Conservation (phyloP, 768 basidiomycete species). For the Kockovaella imperatae region DNA sequence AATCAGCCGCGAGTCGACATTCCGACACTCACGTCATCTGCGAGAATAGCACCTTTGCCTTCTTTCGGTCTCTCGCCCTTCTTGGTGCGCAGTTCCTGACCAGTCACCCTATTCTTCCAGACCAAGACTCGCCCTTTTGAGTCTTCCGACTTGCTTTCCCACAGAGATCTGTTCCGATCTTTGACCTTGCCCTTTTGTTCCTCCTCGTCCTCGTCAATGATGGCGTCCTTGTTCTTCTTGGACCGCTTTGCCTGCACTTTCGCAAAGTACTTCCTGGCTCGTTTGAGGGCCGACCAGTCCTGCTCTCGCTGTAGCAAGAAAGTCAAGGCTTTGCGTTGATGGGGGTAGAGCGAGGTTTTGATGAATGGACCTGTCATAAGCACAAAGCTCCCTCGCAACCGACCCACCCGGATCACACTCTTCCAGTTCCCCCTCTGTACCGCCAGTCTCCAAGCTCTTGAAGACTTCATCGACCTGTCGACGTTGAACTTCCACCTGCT, state of each 20-base stretch:
- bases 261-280: slow-evolving; percentile 30
- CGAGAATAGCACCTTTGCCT: slow-evolving; percentile 80
- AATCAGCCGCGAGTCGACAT: neutral
- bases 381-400: slow-evolving; percentile 10
- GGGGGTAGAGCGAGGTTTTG: slow-evolving; percentile 82
- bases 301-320: slow-evolving; percentile 81
- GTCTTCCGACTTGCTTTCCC: slow-evolving; percentile 48
- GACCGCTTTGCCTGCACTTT: slow-evolving; percentile 19
- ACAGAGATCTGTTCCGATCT: slow-evolving; percentile 38
- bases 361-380: slow-evolving; percentile 48
- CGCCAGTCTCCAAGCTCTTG: slow-evolving; percentile 75
- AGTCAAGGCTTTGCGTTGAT: slow-evolving; percentile 95
- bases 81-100: slow-evolving; percentile 54
- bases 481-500: slow-evolving; percentile 82
- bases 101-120: slow-evolving; percentile 81
- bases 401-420: slow-evolving; percentile 78
- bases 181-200: slow-evolving; percentile 46
- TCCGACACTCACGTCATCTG: slow-evolving; percentile 72
- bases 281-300: slow-evolving; percentile 37
- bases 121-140: slow-evolving; percentile 36
- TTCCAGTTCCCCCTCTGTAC: slow-evolving; percentile 68
- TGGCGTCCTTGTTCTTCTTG: slow-evolving; percentile 7
- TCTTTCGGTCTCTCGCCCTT: slow-evolving; percentile 48
- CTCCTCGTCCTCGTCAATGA: slow-evolving; percentile 17
- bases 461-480: slow-evolving; percentile 92